These are phyloP conservation scores for Phytopythium delawarense DNA, from an alignment of 352 stramenopile genomes.

Conservation along the genomic window DNA sequence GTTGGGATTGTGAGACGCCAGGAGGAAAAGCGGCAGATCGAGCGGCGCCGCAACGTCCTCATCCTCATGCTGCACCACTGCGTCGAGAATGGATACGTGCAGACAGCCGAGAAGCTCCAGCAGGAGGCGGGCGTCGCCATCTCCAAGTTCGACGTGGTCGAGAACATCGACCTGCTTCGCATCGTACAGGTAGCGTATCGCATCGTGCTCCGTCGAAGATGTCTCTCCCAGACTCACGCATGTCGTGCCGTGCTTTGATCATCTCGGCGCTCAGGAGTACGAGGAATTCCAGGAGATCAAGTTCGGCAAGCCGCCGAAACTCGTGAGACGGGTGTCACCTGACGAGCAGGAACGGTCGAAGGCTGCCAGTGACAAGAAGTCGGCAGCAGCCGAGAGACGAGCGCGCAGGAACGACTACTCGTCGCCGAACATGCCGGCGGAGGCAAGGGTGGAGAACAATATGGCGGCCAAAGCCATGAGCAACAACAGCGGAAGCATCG, in stretches of 20 bases:
- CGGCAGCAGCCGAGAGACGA: conserved; percentile 50
- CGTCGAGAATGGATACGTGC: conserved; percentile 79
- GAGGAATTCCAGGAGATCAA: conserved; percentile 92
- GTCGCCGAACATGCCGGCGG: conserved; percentile 67
- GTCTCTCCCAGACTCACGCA: neutral
- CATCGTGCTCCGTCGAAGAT: neutral
- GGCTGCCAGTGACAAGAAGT: conserved; percentile 48
- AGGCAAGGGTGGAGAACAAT: conserved; percentile 81
- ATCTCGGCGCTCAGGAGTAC: conserved; percentile 62
- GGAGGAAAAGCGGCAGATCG: conserved; percentile 86
- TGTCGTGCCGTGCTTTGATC: neutral
- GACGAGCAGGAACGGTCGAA: conserved; percentile 59
- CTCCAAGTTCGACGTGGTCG: conserved; percentile 89
- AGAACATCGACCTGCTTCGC: conserved; percentile 89
- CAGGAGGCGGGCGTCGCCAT: conserved; percentile 81
- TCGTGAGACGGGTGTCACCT: conserved; percentile 62
- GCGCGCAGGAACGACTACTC: conserved; percentile 71
- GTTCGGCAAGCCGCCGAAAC: conserved; percentile 86
- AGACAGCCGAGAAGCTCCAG: conserved; percentile 83
- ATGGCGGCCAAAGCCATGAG: conserved; percentile 54
- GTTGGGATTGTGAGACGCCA: conserved; percentile 9
- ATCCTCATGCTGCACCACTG: conserved; percentile 86
- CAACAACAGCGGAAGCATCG: conserved; percentile 15
- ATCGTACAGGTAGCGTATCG: conserved; percentile 59
- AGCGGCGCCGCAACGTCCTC: conserved; percentile 83